Base-by-base conservation (phyloP, 192 early-diverging fungal genomes). In the Endogone sp. region DNA sequence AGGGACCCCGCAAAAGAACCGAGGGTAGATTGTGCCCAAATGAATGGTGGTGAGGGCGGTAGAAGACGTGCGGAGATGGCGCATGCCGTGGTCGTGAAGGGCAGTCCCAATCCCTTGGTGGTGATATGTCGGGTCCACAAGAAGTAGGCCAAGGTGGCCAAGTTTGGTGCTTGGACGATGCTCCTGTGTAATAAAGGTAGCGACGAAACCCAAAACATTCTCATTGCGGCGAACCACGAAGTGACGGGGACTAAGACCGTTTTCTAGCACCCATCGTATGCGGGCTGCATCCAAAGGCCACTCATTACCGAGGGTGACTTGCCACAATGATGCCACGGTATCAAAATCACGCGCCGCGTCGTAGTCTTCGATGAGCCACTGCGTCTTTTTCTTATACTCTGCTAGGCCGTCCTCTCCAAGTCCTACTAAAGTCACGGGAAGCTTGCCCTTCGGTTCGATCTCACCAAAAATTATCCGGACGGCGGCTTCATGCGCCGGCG, bases 1-100 rank as follows among this genome's bases (percentile, higher is more conserved):
- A n/a, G 77, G 77, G 3, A 79, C 54, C 24, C 77, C 77, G 57
- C 61, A 65, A 24, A 79, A 79, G 62, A 79, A 69, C 8, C 77
- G 72, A n/a, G 77, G 77, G 49, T 75, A 79, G 4, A 60, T 75
- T 26, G 72, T 70, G 13, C 77, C 77, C 20, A 79, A 49, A 4
- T 64, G 66, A n/a, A 77, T 27, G 16, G 29, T 62, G 58, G 58
- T 24, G 2, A 69, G 25, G 11, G 29, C 60, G 25, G 56, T 31
- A 25, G 61, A 44, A 2, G 20, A 60, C 16, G 0, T 1, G 30
- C 69, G 65, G 13, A 78, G 22, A 20, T 56, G 22, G 21, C 58
- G 63, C 64, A 78, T 31, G 9, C 64, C 66, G 25, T 54, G 24
- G 2, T 70, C 69, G 62, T 79, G 70, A 3, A 79, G 58, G 6